Base-by-base conservation (phyloP, 2,329 filamentous ascomycete genomes). In the Trichoderma hamatum region DNA sequence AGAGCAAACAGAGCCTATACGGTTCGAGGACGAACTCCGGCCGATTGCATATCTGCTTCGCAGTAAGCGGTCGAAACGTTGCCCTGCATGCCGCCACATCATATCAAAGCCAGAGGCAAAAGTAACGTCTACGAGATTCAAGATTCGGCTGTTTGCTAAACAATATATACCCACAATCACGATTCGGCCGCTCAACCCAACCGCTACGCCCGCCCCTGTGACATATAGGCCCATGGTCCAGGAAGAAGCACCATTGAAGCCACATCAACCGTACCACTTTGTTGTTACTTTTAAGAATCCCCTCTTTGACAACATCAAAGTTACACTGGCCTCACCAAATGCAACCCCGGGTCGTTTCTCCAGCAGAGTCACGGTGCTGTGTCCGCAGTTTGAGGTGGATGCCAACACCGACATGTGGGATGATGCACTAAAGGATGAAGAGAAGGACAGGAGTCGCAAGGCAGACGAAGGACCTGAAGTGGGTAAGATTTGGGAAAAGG, bases 401-500 rank as follows among this genome's bases (percentile, higher is more conserved):
- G 93, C 95, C 69, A 97, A 97, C 78, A 96, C 93, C n/a, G 87
- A 89, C 73, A 86, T 88, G 78, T 96, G 80, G 91, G 95, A 98
- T 74, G 96, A 98, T 76, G 95, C 94, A 0, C 84, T 97, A 13
- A 89, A 89, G 77, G 88, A 85, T 71, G 80, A 83, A 34, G 77
- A 73, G 30, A 71, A 68, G 70, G 78, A 80, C 77, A 78, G 77
- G 77, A 78, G 76, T 72, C 76, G 75, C 76, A 81, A 75, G 74
- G 77, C 77, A 74, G 82, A 81, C 75, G 82, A 79, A 70, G 86
- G 88, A 60, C 88, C 92, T 19, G 94, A 97, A 79, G 92, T 92
- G 0, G 96, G 95, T 64, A 98, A 98, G 80, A 90, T 98, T n/a
- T 99, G 93, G 92, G 94, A 97, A 72, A 88, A 90, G 66, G 95